Percentiles rank a stretch among this genome's conserved stretches.
Evolutionary conservation across 352 stramenopile genomes (phyloP).

Genomic region (Pythium brachiatum): DNA sequence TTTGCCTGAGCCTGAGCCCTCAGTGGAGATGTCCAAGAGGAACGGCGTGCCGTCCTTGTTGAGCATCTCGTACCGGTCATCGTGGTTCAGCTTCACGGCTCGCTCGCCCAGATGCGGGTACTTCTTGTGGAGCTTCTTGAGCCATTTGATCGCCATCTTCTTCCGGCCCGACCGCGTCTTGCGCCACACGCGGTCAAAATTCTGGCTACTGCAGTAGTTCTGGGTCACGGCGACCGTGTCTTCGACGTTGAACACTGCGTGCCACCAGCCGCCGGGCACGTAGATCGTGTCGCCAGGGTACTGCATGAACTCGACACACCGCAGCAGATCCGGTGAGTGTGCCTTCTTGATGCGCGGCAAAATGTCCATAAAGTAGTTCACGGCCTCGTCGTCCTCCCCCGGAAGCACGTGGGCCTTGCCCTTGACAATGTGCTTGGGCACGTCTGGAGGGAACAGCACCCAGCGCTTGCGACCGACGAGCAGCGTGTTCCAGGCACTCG

Average conservation of each 20-base stretch:
- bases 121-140: constrained; percentile 72
- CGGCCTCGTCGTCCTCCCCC: constrained; percentile 89
- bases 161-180: constrained; percentile 91
- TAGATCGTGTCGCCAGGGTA: constrained; percentile 91
- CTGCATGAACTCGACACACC: constrained; percentile 88
- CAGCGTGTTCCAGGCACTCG: constrained; percentile 96
- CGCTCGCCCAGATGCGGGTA: constrained; percentile 82
- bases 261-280: constrained; percentile 92
- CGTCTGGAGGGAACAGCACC: constrained; percentile 95
- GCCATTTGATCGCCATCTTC: constrained; percentile 95
- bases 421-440: constrained; percentile 67
- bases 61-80: constrained; percentile 90
- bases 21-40: background rate
- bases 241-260: constrained; percentile 92
- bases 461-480: constrained; percentile 94
- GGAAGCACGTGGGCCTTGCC: constrained; percentile 86
- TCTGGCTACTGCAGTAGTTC: constrained; percentile 91
- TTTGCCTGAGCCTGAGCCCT: background rate
- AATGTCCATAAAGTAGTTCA: constrained; percentile 93
- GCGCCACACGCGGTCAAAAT: constrained; percentile 83
- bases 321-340: constrained; percentile 45
- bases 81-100: constrained; percentile 81
- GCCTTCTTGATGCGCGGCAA: constrained; percentile 86
- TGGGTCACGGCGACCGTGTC: constrained; percentile 92
- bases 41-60: constrained; percentile 27